These are phyloP conservation scores for Hanseniaspora hatyaiensis DNA, from an alignment of 805 yeast species.

Conservation along the genomic window DNA sequence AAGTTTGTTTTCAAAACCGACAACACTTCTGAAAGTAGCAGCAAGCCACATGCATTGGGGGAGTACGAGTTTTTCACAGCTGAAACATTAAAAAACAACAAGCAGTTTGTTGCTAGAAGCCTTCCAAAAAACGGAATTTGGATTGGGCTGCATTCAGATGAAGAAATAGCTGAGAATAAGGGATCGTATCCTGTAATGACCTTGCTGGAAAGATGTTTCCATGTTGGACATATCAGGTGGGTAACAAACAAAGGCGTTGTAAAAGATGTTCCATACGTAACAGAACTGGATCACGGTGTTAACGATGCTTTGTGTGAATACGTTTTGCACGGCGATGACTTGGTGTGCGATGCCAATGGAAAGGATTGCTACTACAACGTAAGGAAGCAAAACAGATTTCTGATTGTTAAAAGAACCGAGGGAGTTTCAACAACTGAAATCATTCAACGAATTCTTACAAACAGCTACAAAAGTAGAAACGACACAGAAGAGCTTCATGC, in stretches of 20 bases:
- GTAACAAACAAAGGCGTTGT: constrained; percentile 44
- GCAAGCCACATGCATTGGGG: not conserved
- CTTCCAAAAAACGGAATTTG: constrained; percentile 15
- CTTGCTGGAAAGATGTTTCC: constrained; percentile 63
- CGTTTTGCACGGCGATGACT: constrained; percentile 98
- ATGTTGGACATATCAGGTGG: constrained; percentile 89
- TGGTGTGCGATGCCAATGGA: constrained; percentile 92
- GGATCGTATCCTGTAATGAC: constrained; percentile 95
- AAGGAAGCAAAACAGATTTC: constrained; percentile 73
- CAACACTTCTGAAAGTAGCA: constrained; percentile 10
- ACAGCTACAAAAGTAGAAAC: constrained; percentile 17
- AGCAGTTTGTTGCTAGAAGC: not conserved
- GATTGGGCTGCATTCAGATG: constrained; percentile 81
- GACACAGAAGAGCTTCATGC: not conserved
- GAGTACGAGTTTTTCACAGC: constrained; percentile 7
- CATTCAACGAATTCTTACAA: constrained; percentile 68
- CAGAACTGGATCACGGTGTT: constrained; percentile 52
- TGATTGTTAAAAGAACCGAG: constrained; percentile 86
- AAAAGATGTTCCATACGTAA: constrained; percentile 82
- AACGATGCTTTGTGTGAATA: constrained; percentile 73
- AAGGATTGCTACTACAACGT: constrained; percentile 80
- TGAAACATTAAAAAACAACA: not conserved
- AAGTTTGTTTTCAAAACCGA: not conserved
- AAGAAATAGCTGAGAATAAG: constrained; percentile 67
- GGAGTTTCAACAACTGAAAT: constrained; percentile 91